Percentiles rank a stretch among this genome's conserved stretches.
Evolutionary conservation across 2,329 filamentous ascomycete genomes (phyloP).

Genomic region (Chaetoscypha palmicola): DNA sequence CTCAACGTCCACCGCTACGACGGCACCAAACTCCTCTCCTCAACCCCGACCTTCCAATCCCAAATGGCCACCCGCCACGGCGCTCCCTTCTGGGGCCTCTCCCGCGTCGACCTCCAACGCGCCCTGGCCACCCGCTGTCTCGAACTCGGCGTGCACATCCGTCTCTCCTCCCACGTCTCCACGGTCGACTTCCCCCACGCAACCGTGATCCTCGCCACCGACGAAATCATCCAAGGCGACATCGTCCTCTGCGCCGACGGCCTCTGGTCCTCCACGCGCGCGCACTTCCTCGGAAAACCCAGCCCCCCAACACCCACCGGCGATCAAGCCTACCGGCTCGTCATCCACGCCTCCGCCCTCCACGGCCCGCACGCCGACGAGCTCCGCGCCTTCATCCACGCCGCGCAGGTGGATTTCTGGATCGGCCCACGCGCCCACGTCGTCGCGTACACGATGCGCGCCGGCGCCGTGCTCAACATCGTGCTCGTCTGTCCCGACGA

Average conservation of each 20-base stretch:
- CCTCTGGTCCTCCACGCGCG: constrained; percentile 52
- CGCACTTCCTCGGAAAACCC: constrained; percentile 38
- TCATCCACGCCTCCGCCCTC: constrained; percentile 46
- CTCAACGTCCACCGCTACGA: constrained; percentile 48
- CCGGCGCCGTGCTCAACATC: constrained; percentile 55
- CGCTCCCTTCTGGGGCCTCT: constrained; percentile 39
- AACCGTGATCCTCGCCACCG: constrained; percentile 16
- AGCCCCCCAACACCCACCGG: constrained; percentile 51
- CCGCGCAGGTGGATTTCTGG: constrained; percentile 53
- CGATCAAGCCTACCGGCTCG: constrained; percentile 58
- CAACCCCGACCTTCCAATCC: constrained; percentile 22
- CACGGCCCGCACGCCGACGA: constrained; percentile 38
- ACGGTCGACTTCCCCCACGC: constrained; percentile 21
- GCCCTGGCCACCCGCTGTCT: constrained; percentile 36
- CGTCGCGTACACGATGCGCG: constrained; percentile 55
- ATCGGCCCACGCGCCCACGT: constrained; percentile 54
- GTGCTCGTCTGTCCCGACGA: constrained; percentile 60
- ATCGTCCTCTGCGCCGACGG: constrained; percentile 59
- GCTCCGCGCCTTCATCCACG: constrained; percentile 45
- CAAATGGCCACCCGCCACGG: constrained; percentile 19
- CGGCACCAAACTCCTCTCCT: constrained; percentile 32
- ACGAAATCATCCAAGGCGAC: constrained; percentile 39
- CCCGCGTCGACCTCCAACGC: constrained; percentile 41
- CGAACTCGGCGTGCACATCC: constrained; percentile 34
- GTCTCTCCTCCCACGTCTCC: constrained; percentile 33